Evolutionary conservation across 257 asterid species (phyloP), one percentile per base, ranked within the genome.

Genomic region (Solanum bukasovii): DNA sequence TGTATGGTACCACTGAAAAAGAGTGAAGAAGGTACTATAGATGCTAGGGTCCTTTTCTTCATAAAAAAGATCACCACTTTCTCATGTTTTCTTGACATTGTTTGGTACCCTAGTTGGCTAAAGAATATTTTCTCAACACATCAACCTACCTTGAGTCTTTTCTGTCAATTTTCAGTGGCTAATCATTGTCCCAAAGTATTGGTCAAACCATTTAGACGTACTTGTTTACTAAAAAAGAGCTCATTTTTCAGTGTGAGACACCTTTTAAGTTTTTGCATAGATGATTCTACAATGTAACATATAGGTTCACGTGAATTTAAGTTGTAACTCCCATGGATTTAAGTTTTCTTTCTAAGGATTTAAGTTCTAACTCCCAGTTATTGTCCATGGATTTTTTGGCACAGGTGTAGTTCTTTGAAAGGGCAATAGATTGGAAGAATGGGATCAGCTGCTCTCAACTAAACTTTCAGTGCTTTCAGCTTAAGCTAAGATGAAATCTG

Each of bases 401-500:
- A 6, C 93, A 90, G 68, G 87, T 91, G 67, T 93, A 81, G 1
- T 93, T 94, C 88, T 92, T 91, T 6, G 96, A 84, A 21, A 93
- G 91, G 9, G 89, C 68, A 6, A 88, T 93, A 0, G 88, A 56
- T 63, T 93, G 96, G 91, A 93, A 93, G 89, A 93, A 93, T 7
- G 96, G 96, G 70, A 93, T 93, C 73, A 93, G 78, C 86, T 91
- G 40, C 13, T 42, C 49, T 42, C 49, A 42, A 42, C 49, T 10
- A 1, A 3, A 42, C 13, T 42, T 11, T 42, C 12, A 42, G 49
- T 42, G 49, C 4, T 42, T 11, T 42, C 49, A 42, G 13, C 49
- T 42, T 3, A 42, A 42, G 49, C 14, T 42, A 42, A 42, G 5
- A 42, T 10, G 49, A 42, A 10, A 42, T 42, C 5, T 42, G 13